Percentiles rank a stretch among this genome's conserved stretches.
Evolutionary conservation across 371 early-diverging fungal species (phyloP).

Genomic region (Mortierella sp.): DNA sequence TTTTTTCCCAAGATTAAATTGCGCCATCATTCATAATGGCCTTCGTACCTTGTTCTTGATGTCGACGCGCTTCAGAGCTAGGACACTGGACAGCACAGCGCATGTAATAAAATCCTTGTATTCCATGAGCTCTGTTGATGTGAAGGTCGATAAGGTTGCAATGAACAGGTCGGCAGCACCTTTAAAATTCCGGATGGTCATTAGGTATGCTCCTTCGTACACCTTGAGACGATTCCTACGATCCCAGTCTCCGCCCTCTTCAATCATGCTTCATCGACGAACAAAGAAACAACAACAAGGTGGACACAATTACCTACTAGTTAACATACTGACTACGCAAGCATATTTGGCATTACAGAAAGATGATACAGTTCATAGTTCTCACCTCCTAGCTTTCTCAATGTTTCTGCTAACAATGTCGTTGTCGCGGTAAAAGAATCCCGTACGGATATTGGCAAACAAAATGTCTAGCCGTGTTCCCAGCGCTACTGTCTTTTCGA

Average conservation of each 20-base stretch:
- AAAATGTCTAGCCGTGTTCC: conserved; percentile 94
- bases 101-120: conserved; percentile 98
- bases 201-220: conserved; percentile 93
- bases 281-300: background rate
- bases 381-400: conserved; percentile 78
- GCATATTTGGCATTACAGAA: no score
- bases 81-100: conserved; percentile 88
- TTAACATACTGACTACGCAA: no score
- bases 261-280: conserved; percentile 75
- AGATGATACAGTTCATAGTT: no score
- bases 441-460: conserved; percentile 92
- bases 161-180: conserved; percentile 90
- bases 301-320: no score
- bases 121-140: conserved; percentile 96
- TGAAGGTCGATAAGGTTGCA: conserved; percentile 97
- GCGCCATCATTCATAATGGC: background rate
- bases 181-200: conserved; percentile 97
- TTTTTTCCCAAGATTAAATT: no score
- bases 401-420: conserved; percentile 82
- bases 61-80: conserved; percentile 92
- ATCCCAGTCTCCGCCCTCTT: conserved; percentile 99
- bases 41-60: conserved; percentile 88
- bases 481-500: conserved; percentile 89
- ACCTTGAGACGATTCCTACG: conserved; percentile 99
- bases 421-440: conserved; percentile 93